Evolutionary conservation across 495 filamentous ascomycete species (phyloP).

Genomic region (Penicillium coffeae): DNA sequence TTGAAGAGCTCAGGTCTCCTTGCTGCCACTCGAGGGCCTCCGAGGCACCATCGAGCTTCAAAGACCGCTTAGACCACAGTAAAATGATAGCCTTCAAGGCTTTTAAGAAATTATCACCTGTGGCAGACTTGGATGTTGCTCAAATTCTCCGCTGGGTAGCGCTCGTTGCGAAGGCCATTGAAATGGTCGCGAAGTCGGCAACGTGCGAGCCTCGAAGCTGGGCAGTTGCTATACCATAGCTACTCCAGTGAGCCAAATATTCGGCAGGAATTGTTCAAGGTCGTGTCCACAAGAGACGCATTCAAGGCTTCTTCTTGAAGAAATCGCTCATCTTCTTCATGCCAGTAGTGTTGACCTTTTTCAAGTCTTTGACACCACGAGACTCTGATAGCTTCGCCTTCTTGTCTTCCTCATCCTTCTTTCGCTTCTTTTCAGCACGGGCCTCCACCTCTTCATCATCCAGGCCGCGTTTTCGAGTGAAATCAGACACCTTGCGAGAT

Average conservation of each 20-base stretch:
- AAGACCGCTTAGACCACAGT: no score
- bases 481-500: constrained; percentile 64
- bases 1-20: neutral
- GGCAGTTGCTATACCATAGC: neutral
- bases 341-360: constrained; percentile 82
- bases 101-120: no score
- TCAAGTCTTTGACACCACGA: constrained; percentile 68
- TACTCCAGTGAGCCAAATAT: neutral
- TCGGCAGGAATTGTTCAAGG: neutral
- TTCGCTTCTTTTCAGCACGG: constrained; percentile 57
- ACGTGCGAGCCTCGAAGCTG: no score
- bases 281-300: neutral
- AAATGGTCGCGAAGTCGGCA: no score
- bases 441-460: constrained; percentile 64
- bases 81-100: no score
- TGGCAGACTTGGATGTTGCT: no score
- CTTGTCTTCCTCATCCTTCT: constrained; percentile 72
- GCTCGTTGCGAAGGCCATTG: no score
- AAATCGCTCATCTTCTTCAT: constrained; percentile 98
- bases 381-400: constrained; percentile 68
- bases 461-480: constrained; percentile 63
- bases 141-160: no score
- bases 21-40: no score
- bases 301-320: constrained; percentile 54
- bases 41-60: no score